Base-by-base conservation (phyloP, 2,329 filamentous ascomycete genomes). In the Didymella glomerata region DNA sequence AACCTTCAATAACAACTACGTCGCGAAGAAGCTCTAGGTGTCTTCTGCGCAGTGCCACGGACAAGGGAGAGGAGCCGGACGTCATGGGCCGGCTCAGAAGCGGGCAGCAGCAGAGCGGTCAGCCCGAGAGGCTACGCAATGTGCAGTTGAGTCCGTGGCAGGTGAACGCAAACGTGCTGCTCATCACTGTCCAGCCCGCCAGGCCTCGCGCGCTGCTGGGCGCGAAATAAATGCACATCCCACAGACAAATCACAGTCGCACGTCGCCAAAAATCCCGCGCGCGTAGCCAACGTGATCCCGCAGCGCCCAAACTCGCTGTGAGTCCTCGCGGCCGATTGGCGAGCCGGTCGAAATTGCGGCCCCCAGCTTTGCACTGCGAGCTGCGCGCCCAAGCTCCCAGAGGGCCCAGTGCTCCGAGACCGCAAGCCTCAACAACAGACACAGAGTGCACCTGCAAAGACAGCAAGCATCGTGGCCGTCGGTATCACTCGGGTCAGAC, bases 271-370 rank as follows among this genome's bases (percentile, higher is more conserved):
- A 54, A 65, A 60, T 63, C 61, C 65, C 63, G 44, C 65, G 68
- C 70, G 70, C 65, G 62, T 72, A 73, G 70, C 72, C 71, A 74
- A 73, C 68, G 65, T 67, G 62, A 68, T 67, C 52, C 40, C 57
- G 51, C 56, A 60, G 49, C 60, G 34, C 28, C 22, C 11, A 44
- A 44, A 28, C 25, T 45, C 10, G 34, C 38, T 27, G 42, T 27
- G 25, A 32, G 32, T 45, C 18, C 41, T 27, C 3, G 42, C 51
- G 48, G 48, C 48, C 57, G 45, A 70, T 70, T 73, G 66, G 67
- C 42, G 55, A 52, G 30, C 41, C 27, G 13, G 22, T 52, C 49
- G 52, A 67, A 69, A 72, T 68, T 69, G 57, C 63, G 64, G 57
- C 62, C 57, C 67, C 61, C 48, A 49, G 44, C 45, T 48, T 48